A percentile compares a stretch with the other conserved stretches of the same genome.
Evolutionary conservation across 2,329 filamentous ascomycete genomes (phyloP).

Genomic region (Botrytis tulipae): DNA sequence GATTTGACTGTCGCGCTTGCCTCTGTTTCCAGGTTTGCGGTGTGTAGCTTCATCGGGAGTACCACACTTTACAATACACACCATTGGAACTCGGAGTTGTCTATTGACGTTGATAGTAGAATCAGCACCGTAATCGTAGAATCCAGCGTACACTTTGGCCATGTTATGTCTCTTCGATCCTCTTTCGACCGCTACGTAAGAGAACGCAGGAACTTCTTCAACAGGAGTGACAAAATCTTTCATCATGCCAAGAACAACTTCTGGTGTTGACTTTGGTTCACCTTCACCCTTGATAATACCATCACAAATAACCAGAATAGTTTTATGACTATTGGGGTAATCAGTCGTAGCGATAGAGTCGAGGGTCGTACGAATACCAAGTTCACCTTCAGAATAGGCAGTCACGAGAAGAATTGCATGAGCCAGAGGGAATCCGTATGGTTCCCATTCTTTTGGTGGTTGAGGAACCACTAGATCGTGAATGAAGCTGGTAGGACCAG

Average conservation of each 20-base stretch:
- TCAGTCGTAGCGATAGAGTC: conserved; percentile 97
- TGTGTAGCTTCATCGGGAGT: conserved; percentile 80
- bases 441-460: conserved; percentile 94
- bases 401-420: conserved; percentile 94
- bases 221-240: conserved; percentile 79
- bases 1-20: conserved; percentile 98
- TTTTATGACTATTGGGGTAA: conserved; percentile 98
- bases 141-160: conserved; percentile 97
- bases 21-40: conserved; percentile 91
- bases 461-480: conserved; percentile 95
- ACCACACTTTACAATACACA: conserved; percentile 92
- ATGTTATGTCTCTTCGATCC: conserved; percentile 99
- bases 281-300: conserved; percentile 96
- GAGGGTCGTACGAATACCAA: conserved; percentile 87
- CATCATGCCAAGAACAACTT: conserved; percentile 90
- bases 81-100: conserved; percentile 97
- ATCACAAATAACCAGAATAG: conserved; percentile 93
- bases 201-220: conserved; percentile 84
- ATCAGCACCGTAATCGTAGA: conserved; percentile 90
- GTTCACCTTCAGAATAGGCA: conserved; percentile 92
- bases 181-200: conserved; percentile 93
- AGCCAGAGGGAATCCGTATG: conserved; percentile 90
- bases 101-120: conserved; percentile 79
- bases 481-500: conserved; percentile 89
- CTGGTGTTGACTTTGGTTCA: conserved; percentile 81